These are phyloP conservation scores for Cercospora berteroae DNA, from an alignment of 2,329 filamentous ascomycete genomes.

Conservation along the genomic window DNA sequence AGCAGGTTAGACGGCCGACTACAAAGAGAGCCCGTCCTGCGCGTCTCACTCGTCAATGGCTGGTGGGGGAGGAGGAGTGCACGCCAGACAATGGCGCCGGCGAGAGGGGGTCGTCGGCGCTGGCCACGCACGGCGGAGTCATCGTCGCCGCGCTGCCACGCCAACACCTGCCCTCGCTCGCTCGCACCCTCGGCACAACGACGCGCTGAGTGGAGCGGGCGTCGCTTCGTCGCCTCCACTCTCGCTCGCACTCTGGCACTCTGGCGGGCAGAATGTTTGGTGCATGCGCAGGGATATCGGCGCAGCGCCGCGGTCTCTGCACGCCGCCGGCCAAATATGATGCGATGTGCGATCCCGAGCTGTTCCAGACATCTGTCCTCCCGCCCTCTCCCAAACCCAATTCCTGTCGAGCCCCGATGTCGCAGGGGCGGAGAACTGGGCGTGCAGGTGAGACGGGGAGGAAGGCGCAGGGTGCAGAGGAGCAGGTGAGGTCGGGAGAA, in stretches of 20 bases:
- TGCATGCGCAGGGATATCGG: not conserved
- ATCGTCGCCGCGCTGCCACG: not conserved
- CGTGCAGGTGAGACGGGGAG: not conserved
- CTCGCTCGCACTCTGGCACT: not conserved
- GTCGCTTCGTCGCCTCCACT: not conserved
- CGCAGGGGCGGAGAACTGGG: not conserved
- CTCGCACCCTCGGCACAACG: slow-evolving; percentile 1
- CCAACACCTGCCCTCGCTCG: not conserved
- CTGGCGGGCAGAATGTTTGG: slow-evolving; percentile 2
- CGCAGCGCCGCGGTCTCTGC: not conserved
- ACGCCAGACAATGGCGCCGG: not conserved
- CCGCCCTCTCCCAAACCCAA: not conserved
- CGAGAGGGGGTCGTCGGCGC: not conserved
- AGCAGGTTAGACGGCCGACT: not conserved
- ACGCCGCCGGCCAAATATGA: slow-evolving; percentile 3
- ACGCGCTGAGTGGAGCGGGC: not conserved
- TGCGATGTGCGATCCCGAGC: not conserved
- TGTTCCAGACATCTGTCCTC: not conserved
- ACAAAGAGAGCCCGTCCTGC: too few relatives aligned
- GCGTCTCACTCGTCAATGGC: not conserved
- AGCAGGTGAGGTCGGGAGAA: not conserved
- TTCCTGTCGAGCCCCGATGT: slow-evolving; percentile 1
- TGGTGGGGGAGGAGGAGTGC: not conserved
- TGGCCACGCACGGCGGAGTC: not conserved
- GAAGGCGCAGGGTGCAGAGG: not conserved